phyloP scores from a whole-genome alignment of 768 basidiomycete species.

The Melanogaster broomeanus region DNA sequence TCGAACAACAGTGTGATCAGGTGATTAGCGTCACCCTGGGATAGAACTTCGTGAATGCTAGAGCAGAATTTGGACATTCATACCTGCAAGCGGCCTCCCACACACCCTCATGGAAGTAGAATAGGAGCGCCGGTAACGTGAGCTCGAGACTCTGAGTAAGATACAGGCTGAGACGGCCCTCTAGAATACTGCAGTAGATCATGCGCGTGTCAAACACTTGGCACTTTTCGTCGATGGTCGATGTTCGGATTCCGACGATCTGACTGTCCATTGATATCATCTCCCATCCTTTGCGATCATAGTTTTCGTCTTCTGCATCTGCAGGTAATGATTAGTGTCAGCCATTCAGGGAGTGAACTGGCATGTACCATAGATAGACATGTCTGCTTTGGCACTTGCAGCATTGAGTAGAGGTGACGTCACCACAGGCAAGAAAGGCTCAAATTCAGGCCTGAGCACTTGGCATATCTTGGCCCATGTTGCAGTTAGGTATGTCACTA shows the following conservation, averaged over 20 bases:
- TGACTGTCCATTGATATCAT: conserved; percentile 78
- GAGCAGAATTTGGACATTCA: too few species aligned
- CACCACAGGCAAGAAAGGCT: conserved; percentile 81
- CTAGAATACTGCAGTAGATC: conserved; percentile 73
- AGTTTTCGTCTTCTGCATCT: conserved; percentile 54
- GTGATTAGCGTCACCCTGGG: not conserved
- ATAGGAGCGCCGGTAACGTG: conserved; percentile 66
- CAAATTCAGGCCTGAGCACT: conserved; percentile 81
- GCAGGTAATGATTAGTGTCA: conserved; percentile 22
- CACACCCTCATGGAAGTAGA: conserved; percentile 86
- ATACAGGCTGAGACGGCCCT: conserved; percentile 69
- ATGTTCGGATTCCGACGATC: conserved; percentile 74
- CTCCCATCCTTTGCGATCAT: conserved; percentile 77
- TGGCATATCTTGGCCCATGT: conserved; percentile 92
- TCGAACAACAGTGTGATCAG: not conserved
- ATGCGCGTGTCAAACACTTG: conserved; percentile 87
- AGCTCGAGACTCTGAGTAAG: conserved; percentile 71
- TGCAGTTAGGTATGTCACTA: conserved; percentile 74
- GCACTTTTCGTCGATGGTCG: conserved; percentile 83
- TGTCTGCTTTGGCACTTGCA: conserved; percentile 79
- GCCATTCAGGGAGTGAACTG: not conserved
- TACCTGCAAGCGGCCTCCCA: conserved; percentile 76
- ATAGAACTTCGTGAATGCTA: not conserved
- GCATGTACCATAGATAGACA: conserved; percentile 63
- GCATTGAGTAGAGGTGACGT: conserved; percentile 78